Percentiles rank a stretch among this genome's conserved stretches.
Evolutionary conservation across 192 early-diverging fungal genomes (phyloP).

Genomic region (Backusella tuberculispora): DNA sequence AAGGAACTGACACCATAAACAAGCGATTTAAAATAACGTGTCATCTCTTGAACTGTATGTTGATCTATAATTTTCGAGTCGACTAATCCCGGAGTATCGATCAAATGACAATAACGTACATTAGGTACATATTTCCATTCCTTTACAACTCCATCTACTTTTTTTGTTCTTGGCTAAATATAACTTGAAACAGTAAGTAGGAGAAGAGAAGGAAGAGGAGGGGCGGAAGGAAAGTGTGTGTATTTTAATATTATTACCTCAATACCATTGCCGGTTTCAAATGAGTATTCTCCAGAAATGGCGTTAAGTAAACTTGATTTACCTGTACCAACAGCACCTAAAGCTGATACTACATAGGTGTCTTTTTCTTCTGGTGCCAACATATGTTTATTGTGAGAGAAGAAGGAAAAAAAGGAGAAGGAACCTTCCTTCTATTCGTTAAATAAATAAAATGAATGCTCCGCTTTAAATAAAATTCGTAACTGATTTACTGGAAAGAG

Average conservation of each 20-base stretch:
- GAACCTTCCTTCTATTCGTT: too few species aligned
- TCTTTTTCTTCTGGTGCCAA: constrained; percentile 22
- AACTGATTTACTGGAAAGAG: too few species aligned
- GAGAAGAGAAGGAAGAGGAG: constrained; percentile 16
- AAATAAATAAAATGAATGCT: too few species aligned
- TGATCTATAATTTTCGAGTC: constrained; percentile 50
- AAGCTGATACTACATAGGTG: constrained; percentile 35
- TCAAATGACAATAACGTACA: constrained; percentile 31
- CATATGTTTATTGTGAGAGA: neutral
- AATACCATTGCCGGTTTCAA: constrained; percentile 47
- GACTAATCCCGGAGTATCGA: constrained; percentile 53
- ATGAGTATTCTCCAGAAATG: constrained; percentile 51
- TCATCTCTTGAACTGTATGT: constrained; percentile 50
- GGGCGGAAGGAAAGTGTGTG: neutral
- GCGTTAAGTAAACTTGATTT: constrained; percentile 57
- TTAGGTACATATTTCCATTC: constrained; percentile 32
- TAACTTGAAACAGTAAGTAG: constrained; percentile 6
- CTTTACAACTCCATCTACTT: constrained; percentile 26
- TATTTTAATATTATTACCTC: constrained; percentile 33
- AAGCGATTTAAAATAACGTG: constrained; percentile 53
- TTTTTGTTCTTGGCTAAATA: constrained; percentile 32
- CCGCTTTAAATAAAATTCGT: too few species aligned
- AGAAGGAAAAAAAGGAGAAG: too few species aligned
- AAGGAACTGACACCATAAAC: constrained; percentile 58
- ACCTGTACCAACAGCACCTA: constrained; percentile 55